Evolutionary conservation across 805 yeast species (phyloP), one percentile per base, ranked within the genome.

Genomic region (Wickerhamomyces silvicola): DNA sequence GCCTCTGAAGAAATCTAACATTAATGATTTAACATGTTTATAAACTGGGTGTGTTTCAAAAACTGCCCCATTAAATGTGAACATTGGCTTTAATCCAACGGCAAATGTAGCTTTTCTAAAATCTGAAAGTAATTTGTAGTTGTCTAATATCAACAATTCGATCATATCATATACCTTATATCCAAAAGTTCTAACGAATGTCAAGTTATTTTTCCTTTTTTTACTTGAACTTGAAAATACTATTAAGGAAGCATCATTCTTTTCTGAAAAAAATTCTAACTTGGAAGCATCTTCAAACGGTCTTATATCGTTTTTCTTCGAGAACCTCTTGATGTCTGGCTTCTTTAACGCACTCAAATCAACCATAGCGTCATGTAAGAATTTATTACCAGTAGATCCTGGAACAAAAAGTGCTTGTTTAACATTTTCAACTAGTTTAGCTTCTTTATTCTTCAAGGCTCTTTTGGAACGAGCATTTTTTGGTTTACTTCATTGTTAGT

Each of bases 391-490:
- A 12, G 86, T 80, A 32, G 82, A 64, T 11, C 97, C 98, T 13
- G 96, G 95, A 27, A 92, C 78, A 50, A 92, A 92, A 36, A 92
- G 69, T 0, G 96, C 97, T 33, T 77, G 72, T 60, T 92, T 92
- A 41, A 81, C 77, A 59, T 92, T 88, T 58, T 92, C 98, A 7
- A 81, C 81, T 28, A 86, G 59, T 61, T 87, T 90, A 32, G 97
- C 75, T 50, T 87, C 95, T 48, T 77, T 81, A 50, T 82, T 81
- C 41, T 87, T 95, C 42, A 88, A 56, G 6, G 95, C 97, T 60
- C 98, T 78, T 66, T 92, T 92, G 35, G 96, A 75, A 54, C 97
- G 86, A 33, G 95, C 95, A 54, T 81, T 92, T 64, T 87, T 88
- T 22, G 98, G 97, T 46, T 86, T 81, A 27, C 80, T 65, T 6